Evolutionary conservation across 371 early-diverging fungal species (phyloP).

Genomic region (Saksenaea vasiformis): DNA sequence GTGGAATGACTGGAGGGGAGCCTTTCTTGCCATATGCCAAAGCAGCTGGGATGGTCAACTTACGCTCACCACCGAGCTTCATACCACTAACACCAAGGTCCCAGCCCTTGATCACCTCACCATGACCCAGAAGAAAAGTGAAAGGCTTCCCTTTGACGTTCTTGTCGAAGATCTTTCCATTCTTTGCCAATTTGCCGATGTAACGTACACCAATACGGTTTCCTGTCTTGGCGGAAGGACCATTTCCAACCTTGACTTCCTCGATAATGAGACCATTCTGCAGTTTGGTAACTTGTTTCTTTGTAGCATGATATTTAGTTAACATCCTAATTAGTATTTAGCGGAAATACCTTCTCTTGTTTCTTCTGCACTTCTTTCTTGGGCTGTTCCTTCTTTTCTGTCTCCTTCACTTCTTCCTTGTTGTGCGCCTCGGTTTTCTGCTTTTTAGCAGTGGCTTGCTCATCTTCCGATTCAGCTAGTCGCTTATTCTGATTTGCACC

Average conservation of each 20-base stretch:
- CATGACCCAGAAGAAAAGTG: constrained; percentile 81
- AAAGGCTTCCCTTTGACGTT: constrained; percentile 92
- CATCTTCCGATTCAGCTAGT: constrained; percentile 12
- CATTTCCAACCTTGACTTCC: constrained; percentile 78
- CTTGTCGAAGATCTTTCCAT: constrained; percentile 94
- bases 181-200: constrained; percentile 81
- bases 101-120: constrained; percentile 97
- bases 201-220: constrained; percentile 86
- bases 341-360: constrained; percentile 16
- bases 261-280: constrained; percentile 80
- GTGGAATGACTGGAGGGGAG: constrained; percentile 87
- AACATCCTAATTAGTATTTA: constrained; percentile 10
- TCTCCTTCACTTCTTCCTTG: neutral
- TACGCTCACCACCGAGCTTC: constrained; percentile 89
- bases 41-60: constrained; percentile 85
- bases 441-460: constrained; percentile 18
- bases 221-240: constrained; percentile 78
- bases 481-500: constrained; percentile 19
- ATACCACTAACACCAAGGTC: constrained; percentile 89
- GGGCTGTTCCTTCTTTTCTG: constrained; percentile 4
- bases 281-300: constrained; percentile 42
- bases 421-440: constrained; percentile 18
- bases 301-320: constrained; percentile 17
- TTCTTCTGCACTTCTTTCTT: constrained; percentile 7
- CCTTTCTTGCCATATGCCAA: constrained; percentile 88